Conservation (phyloP, 495 filamentous ascomycete species). For the Xylaria bambusicola region DNA sequence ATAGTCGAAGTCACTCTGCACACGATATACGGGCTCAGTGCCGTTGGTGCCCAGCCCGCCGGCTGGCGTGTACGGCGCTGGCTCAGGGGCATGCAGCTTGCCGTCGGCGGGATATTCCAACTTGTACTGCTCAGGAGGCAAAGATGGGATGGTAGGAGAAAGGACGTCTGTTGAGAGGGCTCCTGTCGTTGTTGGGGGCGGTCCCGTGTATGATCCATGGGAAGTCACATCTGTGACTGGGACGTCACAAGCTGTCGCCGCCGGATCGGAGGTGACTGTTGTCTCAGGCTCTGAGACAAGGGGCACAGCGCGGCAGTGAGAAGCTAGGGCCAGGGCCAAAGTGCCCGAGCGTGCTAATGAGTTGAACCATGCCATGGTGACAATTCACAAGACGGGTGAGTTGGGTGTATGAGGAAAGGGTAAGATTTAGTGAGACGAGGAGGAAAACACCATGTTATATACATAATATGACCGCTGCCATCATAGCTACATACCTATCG, state of each 20-base stretch:
- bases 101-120: slow-evolving; percentile 71
- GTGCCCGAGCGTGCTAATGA: slow-evolving; percentile 20
- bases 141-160: slow-evolving; percentile 50
- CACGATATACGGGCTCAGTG: slow-evolving; percentile 68
- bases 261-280: slow-evolving; percentile 31
- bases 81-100: slow-evolving; percentile 61
- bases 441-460: slow-evolving; percentile 1
- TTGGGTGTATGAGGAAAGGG: not conserved
- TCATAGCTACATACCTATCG: not conserved
- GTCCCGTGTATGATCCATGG: slow-evolving; percentile 61
- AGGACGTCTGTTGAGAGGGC: slow-evolving; percentile 52
- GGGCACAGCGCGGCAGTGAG: slow-evolving; percentile 33
- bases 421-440: not conserved
- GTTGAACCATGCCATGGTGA: slow-evolving; percentile 25
- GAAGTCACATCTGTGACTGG: slow-evolving; percentile 43
- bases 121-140: slow-evolving; percentile 51
- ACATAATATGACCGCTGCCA: not conserved
- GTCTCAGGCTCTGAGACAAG: slow-evolving; percentile 39
- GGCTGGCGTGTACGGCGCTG: slow-evolving; percentile 71
- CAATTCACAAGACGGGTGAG: not conserved
- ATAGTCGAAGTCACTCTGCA: slow-evolving; percentile 73
- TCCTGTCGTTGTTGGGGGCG: slow-evolving; percentile 60
- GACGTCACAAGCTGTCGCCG: slow-evolving; percentile 26
- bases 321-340: slow-evolving; percentile 27
- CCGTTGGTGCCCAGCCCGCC: slow-evolving; percentile 85